A percentile compares a stretch with the other conserved stretches of the same genome.
phyloP scores from a whole-genome alignment of 495 filamentous ascomycete species.

The Talaromyces nanjingensis region DNA sequence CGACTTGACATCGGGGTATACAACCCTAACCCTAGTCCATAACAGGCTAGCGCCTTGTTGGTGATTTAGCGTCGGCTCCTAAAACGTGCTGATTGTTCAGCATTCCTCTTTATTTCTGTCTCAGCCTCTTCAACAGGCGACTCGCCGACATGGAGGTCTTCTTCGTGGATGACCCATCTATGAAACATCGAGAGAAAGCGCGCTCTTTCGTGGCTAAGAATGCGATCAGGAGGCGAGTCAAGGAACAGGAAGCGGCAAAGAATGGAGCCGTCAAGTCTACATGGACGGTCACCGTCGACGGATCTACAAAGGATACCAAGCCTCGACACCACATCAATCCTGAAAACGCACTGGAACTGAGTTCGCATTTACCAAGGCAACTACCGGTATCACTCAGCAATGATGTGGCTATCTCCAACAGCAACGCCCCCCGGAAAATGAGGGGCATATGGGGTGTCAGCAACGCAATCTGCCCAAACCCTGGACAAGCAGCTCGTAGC shows the following conservation, averaged over 20 bases:
- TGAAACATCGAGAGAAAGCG: neutral
- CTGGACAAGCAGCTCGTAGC: constrained; percentile 7
- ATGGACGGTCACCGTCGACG: neutral
- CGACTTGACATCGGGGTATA: neutral
- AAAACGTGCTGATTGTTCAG: neutral
- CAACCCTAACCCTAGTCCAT: neutral
- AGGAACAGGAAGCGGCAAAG: constrained; percentile 4
- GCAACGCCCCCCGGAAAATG: neutral
- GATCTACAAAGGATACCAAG: neutral
- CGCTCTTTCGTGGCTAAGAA: constrained; percentile 5
- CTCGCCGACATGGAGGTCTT: neutral
- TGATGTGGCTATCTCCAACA: neutral
- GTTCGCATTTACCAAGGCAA: neutral
- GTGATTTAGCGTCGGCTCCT: neutral
- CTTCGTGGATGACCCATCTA: constrained; percentile 2
- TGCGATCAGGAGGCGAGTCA: constrained; percentile 4
- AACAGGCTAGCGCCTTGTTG: neutral
- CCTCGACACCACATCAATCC: neutral
- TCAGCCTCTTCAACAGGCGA: neutral
- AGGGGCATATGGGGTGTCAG: constrained; percentile 11
- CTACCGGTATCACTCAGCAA: neutral
- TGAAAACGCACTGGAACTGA: neutral
- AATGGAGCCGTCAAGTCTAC: neutral
- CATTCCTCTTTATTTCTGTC: neutral
- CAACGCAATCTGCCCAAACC: constrained; percentile 10